Percentiles rank a stretch among this genome's conserved stretches.
phyloP scores from a whole-genome alignment of 768 basidiomycete species.

The Podaxis rugospora region DNA sequence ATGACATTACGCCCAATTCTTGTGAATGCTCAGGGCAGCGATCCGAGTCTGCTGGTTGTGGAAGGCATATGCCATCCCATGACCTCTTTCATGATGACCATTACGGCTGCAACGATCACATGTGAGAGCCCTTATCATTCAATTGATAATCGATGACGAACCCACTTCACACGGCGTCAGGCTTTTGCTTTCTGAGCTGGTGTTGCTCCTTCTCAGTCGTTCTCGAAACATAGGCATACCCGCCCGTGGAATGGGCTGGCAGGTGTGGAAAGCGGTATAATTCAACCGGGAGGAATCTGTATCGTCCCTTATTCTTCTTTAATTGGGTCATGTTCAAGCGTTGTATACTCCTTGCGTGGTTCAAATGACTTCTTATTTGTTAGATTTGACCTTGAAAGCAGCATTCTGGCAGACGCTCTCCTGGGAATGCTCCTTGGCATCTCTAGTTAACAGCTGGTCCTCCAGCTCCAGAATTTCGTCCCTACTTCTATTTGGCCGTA shows the following conservation, averaged over 20 bases:
- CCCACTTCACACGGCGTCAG: background rate
- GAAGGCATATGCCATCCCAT: background rate
- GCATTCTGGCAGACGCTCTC: too few species aligned
- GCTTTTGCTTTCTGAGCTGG: background rate
- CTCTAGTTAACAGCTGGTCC: background rate
- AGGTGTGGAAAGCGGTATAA: background rate
- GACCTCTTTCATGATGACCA: background rate
- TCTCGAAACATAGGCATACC: background rate
- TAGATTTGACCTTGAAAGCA: too few species aligned
- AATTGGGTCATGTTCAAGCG: background rate
- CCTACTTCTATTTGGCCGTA: background rate
- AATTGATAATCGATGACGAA: conserved; percentile 2
- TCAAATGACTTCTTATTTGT: too few species aligned
- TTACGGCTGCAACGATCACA: background rate
- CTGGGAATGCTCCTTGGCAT: too few species aligned
- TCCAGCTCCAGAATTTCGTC: background rate
- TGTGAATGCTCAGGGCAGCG: background rate
- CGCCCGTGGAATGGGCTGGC: background rate
- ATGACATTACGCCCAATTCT: background rate
- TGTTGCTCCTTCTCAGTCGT: background rate
- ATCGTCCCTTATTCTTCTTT: background rate
- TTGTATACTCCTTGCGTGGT: too few species aligned
- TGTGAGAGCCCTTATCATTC: background rate
- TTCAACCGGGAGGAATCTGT: background rate
- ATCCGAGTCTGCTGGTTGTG: background rate